These are phyloP conservation scores for Euphorbia lathyris DNA, from an alignment of 345 rosid genomes.

Conservation along the genomic window DNA sequence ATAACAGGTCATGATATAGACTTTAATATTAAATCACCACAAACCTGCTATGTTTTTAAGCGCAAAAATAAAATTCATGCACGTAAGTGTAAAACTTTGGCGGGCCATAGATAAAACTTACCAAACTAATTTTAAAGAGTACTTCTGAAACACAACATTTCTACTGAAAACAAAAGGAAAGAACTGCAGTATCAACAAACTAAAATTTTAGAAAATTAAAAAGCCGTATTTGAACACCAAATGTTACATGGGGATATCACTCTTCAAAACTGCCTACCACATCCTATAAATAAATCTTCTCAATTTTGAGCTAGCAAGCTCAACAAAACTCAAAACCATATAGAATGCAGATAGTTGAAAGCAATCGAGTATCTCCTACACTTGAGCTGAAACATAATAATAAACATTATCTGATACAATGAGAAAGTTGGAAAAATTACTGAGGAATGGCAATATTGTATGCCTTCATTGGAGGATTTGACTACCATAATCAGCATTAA, in stretches of 20 bases:
- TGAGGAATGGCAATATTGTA: background rate
- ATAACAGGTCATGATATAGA: too few species aligned
- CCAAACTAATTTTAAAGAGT: too few species aligned
- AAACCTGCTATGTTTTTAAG: too few species aligned
- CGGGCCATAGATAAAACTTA: too few species aligned
- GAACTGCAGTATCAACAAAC: too few species aligned
- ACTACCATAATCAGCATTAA: slow-evolving; percentile 88
- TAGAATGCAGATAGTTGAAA: background rate
- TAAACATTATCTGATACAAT: background rate
- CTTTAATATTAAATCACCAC: too few species aligned
- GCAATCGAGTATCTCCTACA: background rate
- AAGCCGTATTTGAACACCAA: background rate
- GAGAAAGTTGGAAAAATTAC: background rate
- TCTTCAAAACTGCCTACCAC: background rate
- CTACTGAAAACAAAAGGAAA: too few species aligned
- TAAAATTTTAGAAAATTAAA: background rate
- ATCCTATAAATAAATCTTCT: background rate
- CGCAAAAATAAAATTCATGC: too few species aligned
- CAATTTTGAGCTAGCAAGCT: background rate
- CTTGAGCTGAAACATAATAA: background rate
- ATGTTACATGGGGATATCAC: background rate
- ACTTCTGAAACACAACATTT: too few species aligned
- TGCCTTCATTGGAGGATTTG: slow-evolving; percentile 60
- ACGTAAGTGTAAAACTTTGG: too few species aligned
- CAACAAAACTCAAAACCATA: background rate